Percentiles rank a stretch among this genome's conserved stretches.
Evolutionary conservation across 176 grass and related monocot species (phyloP).

Genomic region (Hordeum marinum): DNA sequence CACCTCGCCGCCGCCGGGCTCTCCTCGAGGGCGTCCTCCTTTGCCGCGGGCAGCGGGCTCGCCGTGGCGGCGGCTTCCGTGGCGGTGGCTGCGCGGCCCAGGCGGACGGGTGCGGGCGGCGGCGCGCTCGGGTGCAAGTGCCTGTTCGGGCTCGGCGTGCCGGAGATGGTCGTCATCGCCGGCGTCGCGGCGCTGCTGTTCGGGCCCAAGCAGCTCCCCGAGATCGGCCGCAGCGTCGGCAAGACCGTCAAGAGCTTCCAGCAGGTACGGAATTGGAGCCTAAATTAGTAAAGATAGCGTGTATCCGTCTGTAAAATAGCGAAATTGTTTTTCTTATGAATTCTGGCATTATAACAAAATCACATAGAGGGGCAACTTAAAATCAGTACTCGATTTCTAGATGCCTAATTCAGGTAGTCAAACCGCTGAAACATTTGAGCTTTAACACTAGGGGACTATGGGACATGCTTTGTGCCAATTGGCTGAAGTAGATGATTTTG

Average conservation of each 20-base stretch:
- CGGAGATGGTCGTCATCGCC: constrained; percentile 85
- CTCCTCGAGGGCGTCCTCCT: constrained; percentile 34
- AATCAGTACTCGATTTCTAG: background rate
- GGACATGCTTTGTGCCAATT: background rate
- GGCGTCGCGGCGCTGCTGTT: constrained; percentile 89
- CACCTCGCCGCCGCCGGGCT: constrained; percentile 22
- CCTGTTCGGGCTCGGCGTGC: constrained; percentile 77
- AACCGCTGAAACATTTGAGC: background rate
- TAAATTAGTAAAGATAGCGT: background rate
- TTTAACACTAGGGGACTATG: background rate
- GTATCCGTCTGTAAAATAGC: background rate
- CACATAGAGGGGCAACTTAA: background rate
- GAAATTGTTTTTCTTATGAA: background rate
- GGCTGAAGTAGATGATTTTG: background rate
- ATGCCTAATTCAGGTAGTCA: background rate
- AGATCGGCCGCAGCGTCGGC: constrained; percentile 80
- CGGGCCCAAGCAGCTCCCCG: constrained; percentile 84
- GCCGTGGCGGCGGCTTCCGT: background rate
- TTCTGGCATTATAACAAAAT: background rate
- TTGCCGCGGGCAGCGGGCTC: constrained; percentile 24
- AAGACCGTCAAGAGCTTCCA: constrained; percentile 98
- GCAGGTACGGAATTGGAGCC: constrained; percentile 35
- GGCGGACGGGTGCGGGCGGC: constrained; percentile 22
- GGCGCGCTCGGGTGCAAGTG: constrained; percentile 66
- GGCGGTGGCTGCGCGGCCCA: constrained; percentile 18